Percentiles rank a stretch among this genome's conserved stretches.
Evolutionary conservation across 2,329 filamentous ascomycete genomes (phyloP).

Genomic region (Lecanicillium sp.): DNA sequence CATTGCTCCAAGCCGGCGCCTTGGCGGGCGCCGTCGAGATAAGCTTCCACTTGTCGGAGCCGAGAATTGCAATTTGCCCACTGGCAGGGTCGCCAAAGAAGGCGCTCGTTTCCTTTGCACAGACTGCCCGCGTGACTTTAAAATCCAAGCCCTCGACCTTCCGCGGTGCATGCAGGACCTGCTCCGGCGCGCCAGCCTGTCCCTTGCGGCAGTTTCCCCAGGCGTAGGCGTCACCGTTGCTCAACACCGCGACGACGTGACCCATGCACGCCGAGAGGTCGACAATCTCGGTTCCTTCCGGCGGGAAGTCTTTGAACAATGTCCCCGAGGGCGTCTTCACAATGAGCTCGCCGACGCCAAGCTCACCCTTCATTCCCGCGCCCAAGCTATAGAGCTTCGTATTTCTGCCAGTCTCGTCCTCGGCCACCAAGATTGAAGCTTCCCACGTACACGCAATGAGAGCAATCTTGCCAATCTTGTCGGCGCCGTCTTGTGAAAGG

Average conservation of each 20-base stretch:
- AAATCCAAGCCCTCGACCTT: conserved; percentile 57
- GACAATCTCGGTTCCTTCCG: conserved; percentile 48
- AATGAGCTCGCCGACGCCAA: conserved; percentile 56
- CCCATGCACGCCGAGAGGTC: conserved; percentile 69
- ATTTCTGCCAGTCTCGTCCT: conserved; percentile 36
- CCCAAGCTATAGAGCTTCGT: conserved; percentile 59
- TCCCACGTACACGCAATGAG: conserved; percentile 73
- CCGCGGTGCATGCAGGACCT: conserved; percentile 52
- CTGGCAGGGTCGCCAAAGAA: conserved; percentile 49
- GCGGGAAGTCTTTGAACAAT: conserved; percentile 58
- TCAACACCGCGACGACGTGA: conserved; percentile 68
- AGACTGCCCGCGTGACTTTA: conserved; percentile 59
- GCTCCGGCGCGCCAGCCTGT: conserved; percentile 61
- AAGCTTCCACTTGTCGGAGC: conserved; percentile 68
- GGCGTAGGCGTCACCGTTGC: conserved; percentile 72
- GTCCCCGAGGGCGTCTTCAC: conserved; percentile 42
- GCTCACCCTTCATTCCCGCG: conserved; percentile 62
- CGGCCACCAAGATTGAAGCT: conserved; percentile 56
- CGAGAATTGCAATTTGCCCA: conserved; percentile 63
- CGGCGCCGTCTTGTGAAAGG: conserved; percentile 26
- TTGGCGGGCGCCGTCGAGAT: conserved; percentile 48
- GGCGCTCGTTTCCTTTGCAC: conserved; percentile 82
- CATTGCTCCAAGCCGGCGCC: conserved; percentile 55
- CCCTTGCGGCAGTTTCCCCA: conserved; percentile 87
- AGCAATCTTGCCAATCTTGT: conserved; percentile 24